Percentiles rank a stretch among this genome's conserved stretches.
Conservation (phyloP, 2,329 filamentous ascomycete species). For the Monilinia fructicola region DNA sequence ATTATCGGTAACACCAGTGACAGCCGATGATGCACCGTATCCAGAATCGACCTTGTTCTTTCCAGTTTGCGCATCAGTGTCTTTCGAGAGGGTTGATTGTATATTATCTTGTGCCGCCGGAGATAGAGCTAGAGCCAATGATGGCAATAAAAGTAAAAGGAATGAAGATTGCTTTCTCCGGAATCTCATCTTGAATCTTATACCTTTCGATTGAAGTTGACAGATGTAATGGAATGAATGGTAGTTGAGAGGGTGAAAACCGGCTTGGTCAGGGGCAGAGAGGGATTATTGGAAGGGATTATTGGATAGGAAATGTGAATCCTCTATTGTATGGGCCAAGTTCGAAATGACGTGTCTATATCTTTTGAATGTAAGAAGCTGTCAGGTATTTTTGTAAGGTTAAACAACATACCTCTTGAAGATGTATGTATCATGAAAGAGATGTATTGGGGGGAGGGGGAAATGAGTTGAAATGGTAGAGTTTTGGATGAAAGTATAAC, state of each 20-base stretch:
- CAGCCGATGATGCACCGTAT: slow-evolving; percentile 26
- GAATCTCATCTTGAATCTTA: slow-evolving; percentile 54
- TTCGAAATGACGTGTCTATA: slow-evolving; percentile 10
- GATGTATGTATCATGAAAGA: not conserved
- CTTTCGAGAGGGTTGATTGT: slow-evolving; percentile 32
- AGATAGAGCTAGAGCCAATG: slow-evolving; percentile 49
- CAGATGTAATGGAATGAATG: not conserved
- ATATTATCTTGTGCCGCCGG: slow-evolving; percentile 34
- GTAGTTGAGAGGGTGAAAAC: not conserved
- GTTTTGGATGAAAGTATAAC: not conserved
- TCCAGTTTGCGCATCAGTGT: slow-evolving; percentile 29
- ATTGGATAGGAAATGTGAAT: not conserved
- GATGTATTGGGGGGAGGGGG: not conserved
- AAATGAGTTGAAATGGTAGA: not conserved
- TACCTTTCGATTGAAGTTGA: slow-evolving; percentile 13
- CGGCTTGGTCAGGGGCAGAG: not conserved
- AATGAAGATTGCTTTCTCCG: slow-evolving; percentile 54
- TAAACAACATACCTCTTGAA: not conserved
- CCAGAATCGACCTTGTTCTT: slow-evolving; percentile 23
- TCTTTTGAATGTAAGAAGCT: not conserved
- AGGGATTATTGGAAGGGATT: not conserved
- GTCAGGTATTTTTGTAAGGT: not conserved
- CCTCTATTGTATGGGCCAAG: not conserved
- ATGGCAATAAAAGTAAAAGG: slow-evolving; percentile 60
- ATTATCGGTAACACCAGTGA: slow-evolving; percentile 31